phyloP scores from a whole-genome alignment of 75 land plant genomes.

The Selaginella moellendorffii region DNA sequence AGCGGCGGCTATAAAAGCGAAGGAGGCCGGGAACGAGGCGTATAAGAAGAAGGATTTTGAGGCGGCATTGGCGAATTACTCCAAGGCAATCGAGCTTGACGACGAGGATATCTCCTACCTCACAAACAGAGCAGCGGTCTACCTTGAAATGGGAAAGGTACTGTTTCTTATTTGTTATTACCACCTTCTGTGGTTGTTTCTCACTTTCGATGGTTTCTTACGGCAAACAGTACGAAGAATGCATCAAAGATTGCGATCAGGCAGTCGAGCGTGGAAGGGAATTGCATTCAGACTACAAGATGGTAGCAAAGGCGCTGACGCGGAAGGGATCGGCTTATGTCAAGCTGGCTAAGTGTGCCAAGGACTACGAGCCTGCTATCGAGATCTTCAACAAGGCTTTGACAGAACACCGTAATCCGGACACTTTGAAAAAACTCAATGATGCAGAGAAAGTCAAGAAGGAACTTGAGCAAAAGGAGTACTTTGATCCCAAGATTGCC shows the following conservation, averaged over 20 bases:
- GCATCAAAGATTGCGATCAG: constrained; percentile 81
- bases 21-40: constrained; percentile 87
- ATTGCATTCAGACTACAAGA: constrained; percentile 74
- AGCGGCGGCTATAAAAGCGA: constrained; percentile 68
- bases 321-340: constrained; percentile 86
- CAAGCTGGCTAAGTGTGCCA: constrained; percentile 67
- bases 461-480: constrained; percentile 86
- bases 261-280: constrained; percentile 91
- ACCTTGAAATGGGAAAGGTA: constrained; percentile 92
- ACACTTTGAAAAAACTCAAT: constrained; percentile 86
- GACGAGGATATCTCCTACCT: constrained; percentile 88
- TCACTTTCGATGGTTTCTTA: no score
- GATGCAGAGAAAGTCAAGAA: constrained; percentile 93
- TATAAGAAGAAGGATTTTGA: constrained; percentile 95
- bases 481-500: constrained; percentile 72
- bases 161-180: not conserved
- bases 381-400: constrained; percentile 91
- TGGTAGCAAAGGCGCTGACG: constrained; percentile 84
- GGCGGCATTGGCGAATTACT: constrained; percentile 59
- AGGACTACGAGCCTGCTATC: constrained; percentile 88
- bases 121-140: constrained; percentile 94
- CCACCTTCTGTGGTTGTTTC: not conserved
- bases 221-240: constrained; percentile 92
- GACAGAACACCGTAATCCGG: constrained; percentile 94
- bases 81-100: constrained; percentile 66